These are phyloP conservation scores for Agastache rugosa DNA, from an alignment of 257 asterid genomes.

Conservation along the genomic window DNA sequence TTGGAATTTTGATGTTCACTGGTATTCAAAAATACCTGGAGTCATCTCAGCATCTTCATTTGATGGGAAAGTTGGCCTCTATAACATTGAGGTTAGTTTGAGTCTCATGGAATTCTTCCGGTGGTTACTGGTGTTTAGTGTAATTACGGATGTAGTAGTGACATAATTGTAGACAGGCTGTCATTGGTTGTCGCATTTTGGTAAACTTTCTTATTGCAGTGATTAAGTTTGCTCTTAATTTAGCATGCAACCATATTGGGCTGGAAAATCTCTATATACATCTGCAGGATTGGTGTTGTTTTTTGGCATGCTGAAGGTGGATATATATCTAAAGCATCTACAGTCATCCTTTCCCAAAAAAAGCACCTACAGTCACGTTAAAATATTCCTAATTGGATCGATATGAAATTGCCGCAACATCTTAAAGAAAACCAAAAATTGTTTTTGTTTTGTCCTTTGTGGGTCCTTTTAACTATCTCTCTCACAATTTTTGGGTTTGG, in stretches of 20 bases:
- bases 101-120: constrained; percentile 24
- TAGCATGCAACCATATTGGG: background rate
- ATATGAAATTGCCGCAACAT: constrained; percentile 16
- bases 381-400: constrained; percentile 12
- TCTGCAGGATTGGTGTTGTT: background rate
- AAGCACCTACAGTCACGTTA: background rate
- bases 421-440: background rate
- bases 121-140: constrained; percentile 1
- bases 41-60: constrained; percentile 95
- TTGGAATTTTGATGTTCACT: constrained; percentile 98
- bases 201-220: constrained; percentile 3
- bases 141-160: constrained; percentile 15
- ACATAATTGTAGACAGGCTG: background rate
- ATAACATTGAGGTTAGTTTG: constrained; percentile 82
- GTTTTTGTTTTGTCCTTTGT: background rate
- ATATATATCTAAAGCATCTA: background rate
- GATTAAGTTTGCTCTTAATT: constrained; percentile 1
- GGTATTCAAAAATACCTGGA: constrained; percentile 95
- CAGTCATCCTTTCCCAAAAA: background rate
- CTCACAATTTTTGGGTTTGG: background rate
- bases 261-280: constrained; percentile 1
- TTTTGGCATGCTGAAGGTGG: constrained; percentile 25
- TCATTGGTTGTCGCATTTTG: constrained; percentile 4
- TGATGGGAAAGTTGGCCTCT: constrained; percentile 96
- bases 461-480: constrained; percentile 7